phyloP scores from a whole-genome alignment of 139 green algal genomes.

The Closterium sp. region DNA sequence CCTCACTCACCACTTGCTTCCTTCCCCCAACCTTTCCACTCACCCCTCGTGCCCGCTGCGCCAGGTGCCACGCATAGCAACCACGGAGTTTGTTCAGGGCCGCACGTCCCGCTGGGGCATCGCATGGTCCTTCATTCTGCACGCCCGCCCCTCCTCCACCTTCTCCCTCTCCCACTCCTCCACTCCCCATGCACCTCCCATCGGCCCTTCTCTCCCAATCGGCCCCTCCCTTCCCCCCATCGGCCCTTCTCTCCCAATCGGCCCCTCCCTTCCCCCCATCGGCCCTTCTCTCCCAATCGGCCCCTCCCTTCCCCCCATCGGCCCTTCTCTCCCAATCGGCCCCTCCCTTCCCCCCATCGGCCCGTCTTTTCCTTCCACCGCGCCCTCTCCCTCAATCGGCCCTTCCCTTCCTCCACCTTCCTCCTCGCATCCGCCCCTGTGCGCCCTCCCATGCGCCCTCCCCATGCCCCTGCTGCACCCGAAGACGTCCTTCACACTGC shows the following conservation, averaged over 20 bases:
- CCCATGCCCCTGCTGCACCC: not conserved
- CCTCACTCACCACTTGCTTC: no score
- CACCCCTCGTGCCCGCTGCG: not conserved
- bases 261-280: not conserved
- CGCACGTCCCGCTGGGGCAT: conserved; percentile 81
- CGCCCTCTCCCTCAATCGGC: not conserved
- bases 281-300: not conserved
- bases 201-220: not conserved
- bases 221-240: not conserved
- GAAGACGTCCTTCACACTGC: not conserved
- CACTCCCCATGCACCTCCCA: not conserved
- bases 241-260: not conserved
- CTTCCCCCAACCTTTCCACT: no score
- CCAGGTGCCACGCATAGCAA: conserved; percentile 63
- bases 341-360: not conserved
- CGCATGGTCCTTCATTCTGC: conserved; percentile 75
- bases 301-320: not conserved
- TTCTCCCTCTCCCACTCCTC: not conserved
- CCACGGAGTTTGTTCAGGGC: conserved; percentile 82
- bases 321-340: not conserved
- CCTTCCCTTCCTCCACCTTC: not conserved
- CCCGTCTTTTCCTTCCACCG: no score
- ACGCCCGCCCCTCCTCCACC: not conserved
- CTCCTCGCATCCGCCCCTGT: no score
- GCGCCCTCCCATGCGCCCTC: not conserved